phyloP scores from a whole-genome alignment of 2,329 filamentous ascomycete species.

The Claviceps capensis region DNA sequence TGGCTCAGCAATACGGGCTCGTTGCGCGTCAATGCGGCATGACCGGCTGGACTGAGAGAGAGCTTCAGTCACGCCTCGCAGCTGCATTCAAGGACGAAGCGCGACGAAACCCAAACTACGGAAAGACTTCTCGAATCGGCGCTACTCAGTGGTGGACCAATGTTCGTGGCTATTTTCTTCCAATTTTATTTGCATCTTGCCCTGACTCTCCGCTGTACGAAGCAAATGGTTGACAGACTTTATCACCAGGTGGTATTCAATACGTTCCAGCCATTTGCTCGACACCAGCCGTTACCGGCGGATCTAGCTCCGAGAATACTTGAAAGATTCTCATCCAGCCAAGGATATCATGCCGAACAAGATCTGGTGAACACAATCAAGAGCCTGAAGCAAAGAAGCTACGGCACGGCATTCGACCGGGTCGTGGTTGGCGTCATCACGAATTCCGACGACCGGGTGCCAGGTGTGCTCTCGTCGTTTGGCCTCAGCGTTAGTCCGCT shows the following conservation, averaged over 20 bases:
- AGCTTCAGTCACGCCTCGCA: constrained; percentile 21
- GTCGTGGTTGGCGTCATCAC: constrained; percentile 44
- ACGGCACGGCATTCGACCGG: constrained; percentile 15
- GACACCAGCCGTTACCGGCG: constrained; percentile 23
- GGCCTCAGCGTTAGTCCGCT: constrained; percentile 32
- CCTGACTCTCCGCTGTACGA: not conserved
- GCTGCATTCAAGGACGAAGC: constrained; percentile 34
- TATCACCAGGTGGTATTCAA: constrained; percentile 34
- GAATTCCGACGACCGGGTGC: constrained; percentile 50
- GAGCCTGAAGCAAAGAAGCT: constrained; percentile 18
- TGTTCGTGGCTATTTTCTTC: constrained; percentile 23
- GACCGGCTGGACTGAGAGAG: constrained; percentile 23
- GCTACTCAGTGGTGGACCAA: constrained; percentile 46
- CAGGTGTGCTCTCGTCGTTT: constrained; percentile 36
- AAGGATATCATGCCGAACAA: constrained; percentile 36
- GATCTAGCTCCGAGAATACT: constrained; percentile 34
- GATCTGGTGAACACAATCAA: constrained; percentile 32
- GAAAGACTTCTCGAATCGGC: constrained; percentile 34
- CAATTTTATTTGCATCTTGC: not conserved
- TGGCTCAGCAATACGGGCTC: constrained; percentile 39
- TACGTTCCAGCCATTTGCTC: constrained; percentile 33
- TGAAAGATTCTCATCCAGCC: constrained; percentile 35
- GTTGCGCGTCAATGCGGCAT: constrained; percentile 38
- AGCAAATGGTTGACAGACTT: not conserved
- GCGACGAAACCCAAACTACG: constrained; percentile 42